Evolutionary conservation across 352 stramenopile species (phyloP).

Genomic region (Lagenidium giganteum): DNA sequence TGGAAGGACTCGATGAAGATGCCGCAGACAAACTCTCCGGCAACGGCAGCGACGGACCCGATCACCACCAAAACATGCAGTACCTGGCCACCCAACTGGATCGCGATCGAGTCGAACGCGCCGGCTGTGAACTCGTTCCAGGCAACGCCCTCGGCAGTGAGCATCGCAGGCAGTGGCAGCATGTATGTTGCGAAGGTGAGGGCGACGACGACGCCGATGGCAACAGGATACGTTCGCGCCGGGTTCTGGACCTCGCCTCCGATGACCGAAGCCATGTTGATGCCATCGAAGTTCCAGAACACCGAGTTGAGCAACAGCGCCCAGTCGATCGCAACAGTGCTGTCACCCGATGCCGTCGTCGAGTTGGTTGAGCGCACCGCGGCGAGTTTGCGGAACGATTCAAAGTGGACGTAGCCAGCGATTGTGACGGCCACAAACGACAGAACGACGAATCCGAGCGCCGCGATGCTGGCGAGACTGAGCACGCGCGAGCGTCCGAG

Average conservation of each 20-base stretch:
- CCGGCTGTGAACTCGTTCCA: slow-evolving; percentile 79
- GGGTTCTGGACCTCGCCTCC: slow-evolving; percentile 88
- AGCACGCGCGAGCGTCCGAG: slow-evolving; percentile 25
- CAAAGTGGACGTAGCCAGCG: slow-evolving; percentile 34
- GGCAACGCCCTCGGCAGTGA: slow-evolving; percentile 45
- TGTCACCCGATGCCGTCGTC: slow-evolving; percentile 15
- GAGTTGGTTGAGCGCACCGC: slow-evolving; percentile 14
- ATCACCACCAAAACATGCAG: slow-evolving; percentile 83
- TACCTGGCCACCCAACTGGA: slow-evolving; percentile 69
- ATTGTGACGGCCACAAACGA: slow-evolving; percentile 38
- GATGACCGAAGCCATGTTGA: slow-evolving; percentile 88
- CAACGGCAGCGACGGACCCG: slow-evolving; percentile 58
- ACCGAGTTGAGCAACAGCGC: slow-evolving; percentile 81
- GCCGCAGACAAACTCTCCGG: slow-evolving; percentile 88
- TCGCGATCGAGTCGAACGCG: slow-evolving; percentile 81
- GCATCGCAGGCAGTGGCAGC: slow-evolving; percentile 82
- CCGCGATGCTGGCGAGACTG: slow-evolving; percentile 7
- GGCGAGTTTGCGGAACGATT: slow-evolving; percentile 34
- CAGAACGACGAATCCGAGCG: slow-evolving; percentile 30
- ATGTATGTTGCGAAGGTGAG: slow-evolving; percentile 83
- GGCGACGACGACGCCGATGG: slow-evolving; percentile 73
- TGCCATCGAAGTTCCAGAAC: slow-evolving; percentile 95
- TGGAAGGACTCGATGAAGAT: slow-evolving; percentile 88
- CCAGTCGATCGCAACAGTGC: slow-evolving; percentile 41
- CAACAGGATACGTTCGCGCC: slow-evolving; percentile 70